Evolutionary conservation across 2,329 filamentous ascomycete species (phyloP).

Genomic region (Teratosphaeria nubilosa): DNA sequence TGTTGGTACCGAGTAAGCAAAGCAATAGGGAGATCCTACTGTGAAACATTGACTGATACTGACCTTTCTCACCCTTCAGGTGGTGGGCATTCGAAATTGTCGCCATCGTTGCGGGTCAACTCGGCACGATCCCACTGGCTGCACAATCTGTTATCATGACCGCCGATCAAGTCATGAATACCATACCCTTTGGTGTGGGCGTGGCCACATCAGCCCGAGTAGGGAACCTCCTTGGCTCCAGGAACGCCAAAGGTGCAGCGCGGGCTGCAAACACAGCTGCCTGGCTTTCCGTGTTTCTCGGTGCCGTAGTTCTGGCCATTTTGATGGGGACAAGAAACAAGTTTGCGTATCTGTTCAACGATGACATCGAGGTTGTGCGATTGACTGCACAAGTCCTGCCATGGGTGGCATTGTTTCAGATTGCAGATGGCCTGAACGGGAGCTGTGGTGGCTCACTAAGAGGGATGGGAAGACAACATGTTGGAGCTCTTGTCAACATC

Average conservation of each 20-base stretch:
- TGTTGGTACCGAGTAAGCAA: conserved; percentile 56
- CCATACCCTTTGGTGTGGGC: conserved; percentile 76
- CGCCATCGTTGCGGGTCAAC: conserved; percentile 66
- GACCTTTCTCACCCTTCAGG: not conserved
- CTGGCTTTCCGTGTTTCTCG: conserved; percentile 59
- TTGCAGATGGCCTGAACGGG: conserved; percentile 78
- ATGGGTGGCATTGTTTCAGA: conserved; percentile 80
- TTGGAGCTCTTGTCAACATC: conserved; percentile 73
- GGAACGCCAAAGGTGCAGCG: conserved; percentile 54
- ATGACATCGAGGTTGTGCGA: conserved; percentile 59
- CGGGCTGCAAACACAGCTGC: conserved; percentile 68
- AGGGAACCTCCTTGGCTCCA: conserved; percentile 68
- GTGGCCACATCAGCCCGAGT: conserved; percentile 70
- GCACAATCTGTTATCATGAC: conserved; percentile 88
- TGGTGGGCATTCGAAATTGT: conserved; percentile 96
- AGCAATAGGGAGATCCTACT: too few relatives aligned
- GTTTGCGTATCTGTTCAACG: conserved; percentile 72
- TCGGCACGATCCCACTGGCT: conserved; percentile 69
- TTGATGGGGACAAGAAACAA: conserved; percentile 62
- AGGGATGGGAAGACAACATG: conserved; percentile 78
- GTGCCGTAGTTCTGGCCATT: conserved; percentile 54
- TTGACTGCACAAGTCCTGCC: conserved; percentile 73
- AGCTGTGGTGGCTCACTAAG: conserved; percentile 70
- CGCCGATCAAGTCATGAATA: conserved; percentile 59
- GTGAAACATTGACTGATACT: conserved; percentile 3